Evolutionary conservation across 176 grass and related monocot genomes (phyloP).

Genomic region (Triticum monococcum): DNA sequence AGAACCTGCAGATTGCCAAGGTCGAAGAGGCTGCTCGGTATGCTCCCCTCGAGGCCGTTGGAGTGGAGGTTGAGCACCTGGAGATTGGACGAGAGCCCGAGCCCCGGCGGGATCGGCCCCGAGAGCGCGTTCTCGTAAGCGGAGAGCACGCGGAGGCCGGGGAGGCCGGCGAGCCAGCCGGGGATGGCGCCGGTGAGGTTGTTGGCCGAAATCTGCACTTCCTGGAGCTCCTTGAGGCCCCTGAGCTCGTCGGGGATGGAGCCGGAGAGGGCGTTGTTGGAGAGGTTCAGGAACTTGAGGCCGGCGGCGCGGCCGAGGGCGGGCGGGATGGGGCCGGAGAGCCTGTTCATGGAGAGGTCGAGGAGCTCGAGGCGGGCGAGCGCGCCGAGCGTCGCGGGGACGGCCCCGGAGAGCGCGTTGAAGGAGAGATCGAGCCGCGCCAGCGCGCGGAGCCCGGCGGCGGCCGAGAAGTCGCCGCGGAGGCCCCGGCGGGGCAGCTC

Average conservation of each 20-base stretch:
- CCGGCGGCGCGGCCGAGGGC: constrained; percentile 28
- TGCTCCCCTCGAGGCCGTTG: constrained; percentile 70
- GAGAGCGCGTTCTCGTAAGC: constrained; percentile 81
- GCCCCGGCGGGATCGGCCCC: constrained; percentile 57
- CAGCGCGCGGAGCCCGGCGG: constrained; percentile 34
- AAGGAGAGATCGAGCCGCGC: constrained; percentile 69
- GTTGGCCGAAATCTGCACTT: constrained; percentile 77
- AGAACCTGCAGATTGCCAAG: constrained; percentile 62
- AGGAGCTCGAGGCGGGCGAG: constrained; percentile 59
- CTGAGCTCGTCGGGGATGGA: constrained; percentile 51
- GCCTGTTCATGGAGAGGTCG: constrained; percentile 75
- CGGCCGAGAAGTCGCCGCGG: constrained; percentile 57
- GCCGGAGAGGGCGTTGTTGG: constrained; percentile 65
- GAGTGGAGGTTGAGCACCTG: constrained; percentile 88
- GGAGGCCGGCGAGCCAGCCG: constrained; percentile 55
- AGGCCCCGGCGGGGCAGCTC: constrained; percentile 65
- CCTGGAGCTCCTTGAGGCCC: constrained; percentile 40
- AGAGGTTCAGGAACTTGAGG: constrained; percentile 75
- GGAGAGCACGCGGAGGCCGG: constrained; percentile 64
- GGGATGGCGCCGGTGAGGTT: constrained; percentile 71
- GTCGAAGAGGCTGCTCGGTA: constrained; percentile 70
- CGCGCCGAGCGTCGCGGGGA: constrained; percentile 43
- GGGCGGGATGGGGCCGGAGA: constrained; percentile 48
- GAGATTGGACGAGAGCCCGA: constrained; percentile 58
- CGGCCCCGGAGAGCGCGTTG: constrained; percentile 51